Conservation (phyloP, 768 basidiomycete genomes). For the Mycena galopus region DNA sequence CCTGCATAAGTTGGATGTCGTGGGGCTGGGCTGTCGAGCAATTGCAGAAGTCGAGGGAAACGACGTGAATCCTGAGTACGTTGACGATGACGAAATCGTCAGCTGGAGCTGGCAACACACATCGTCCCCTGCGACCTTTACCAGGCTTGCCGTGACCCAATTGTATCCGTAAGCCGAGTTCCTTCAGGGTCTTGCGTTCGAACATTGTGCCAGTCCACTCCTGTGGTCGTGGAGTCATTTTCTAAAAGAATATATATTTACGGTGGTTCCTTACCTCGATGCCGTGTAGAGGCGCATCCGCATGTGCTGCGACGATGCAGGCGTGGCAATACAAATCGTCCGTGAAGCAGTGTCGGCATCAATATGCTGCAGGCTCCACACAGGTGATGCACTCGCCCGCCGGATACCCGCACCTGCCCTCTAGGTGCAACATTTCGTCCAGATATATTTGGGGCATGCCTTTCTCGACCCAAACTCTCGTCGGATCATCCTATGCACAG, state of each 20-base stretch:
- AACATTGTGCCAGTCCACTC: constrained; percentile 31
- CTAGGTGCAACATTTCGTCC: background rate
- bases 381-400: background rate
- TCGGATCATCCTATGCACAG: background rate
- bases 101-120: background rate
- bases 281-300: constrained; percentile 27
- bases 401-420: constrained; percentile 1
- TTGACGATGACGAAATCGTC: constrained; percentile 31
- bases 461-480: background rate
- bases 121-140: background rate
- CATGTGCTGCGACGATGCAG: constrained; percentile 30
- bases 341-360: constrained; percentile 31
- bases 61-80: constrained; percentile 23
- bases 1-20: constrained; percentile 48
- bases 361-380: constrained; percentile 7
- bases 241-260: background rate
- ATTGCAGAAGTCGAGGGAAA: constrained; percentile 30
- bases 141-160: constrained; percentile 19
- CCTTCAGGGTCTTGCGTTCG: constrained; percentile 20
- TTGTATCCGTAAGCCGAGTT: constrained; percentile 37
- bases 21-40: constrained; percentile 28
- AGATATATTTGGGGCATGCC: constrained; percentile 11
- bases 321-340: constrained; percentile 29
- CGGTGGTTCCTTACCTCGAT: constrained; percentile 27
- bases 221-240: constrained; percentile 18